Evolutionary conservation across 345 rosid genomes (phyloP), one percentile per base, ranked within the genome.

Genomic region (Rhodamnia rubescens): DNA sequence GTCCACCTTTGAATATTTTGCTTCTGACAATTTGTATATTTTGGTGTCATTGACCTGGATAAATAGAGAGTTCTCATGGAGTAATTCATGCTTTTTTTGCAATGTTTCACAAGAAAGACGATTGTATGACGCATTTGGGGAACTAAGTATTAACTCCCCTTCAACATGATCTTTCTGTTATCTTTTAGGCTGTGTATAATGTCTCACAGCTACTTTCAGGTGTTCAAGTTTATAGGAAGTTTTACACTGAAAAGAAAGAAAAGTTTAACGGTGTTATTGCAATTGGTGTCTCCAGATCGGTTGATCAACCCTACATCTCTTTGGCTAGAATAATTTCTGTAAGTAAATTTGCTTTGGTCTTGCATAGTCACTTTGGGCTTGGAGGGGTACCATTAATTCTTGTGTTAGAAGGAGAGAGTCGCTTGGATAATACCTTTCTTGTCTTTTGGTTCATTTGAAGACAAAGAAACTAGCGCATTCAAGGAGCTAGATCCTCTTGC

Each of bases 171-270:
- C 74, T 75, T 74, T 32, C 78, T 52, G 44, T 82, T 80, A 42
- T 44, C 50, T 47, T 81, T 21, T 85, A 61, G 36, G 29, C 85
- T 55, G 69, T 5, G 20, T 32, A 47, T 85, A 55, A 80, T 40
- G 29, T 20, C 55, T 51, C 36, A 29, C 52, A 55, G 21, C 81
- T 64, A 29, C 52, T 85, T 83, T 61, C 89, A 92, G 98, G 98
- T 80, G 92, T 93, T 56, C 85, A 55, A 89, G 85, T 95, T 85
- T 94, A 93, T 53, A 83, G 97, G 88, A 93, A 92, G 85, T 94
- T 93, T 85, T 96, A 96, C 81, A 40, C 93, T 3, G 94, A 93
- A 89, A 94, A 94, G 86, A 91, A 91, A 87, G 98, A 95, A 89
- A 89, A 83, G 85, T 85, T 87, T 29, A 91, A 91, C 82, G 98